These are phyloP conservation scores for Lentinula detonsa DNA, from an alignment of 768 basidiomycete species.

Conservation along the genomic window DNA sequence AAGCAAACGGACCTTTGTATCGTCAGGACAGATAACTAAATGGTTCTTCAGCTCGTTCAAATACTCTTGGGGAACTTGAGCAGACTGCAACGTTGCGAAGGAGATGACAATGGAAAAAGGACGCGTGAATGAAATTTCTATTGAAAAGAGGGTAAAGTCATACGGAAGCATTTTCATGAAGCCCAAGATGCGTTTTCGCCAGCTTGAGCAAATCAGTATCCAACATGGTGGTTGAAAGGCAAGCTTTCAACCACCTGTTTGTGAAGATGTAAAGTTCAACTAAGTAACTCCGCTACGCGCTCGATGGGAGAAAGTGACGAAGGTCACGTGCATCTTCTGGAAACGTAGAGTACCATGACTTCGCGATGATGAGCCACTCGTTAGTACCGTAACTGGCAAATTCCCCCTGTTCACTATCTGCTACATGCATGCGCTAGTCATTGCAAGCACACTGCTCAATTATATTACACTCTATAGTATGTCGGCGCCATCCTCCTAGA, in stretches of 20 bases:
- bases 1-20: background rate
- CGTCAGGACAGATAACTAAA: background rate
- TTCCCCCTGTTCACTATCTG: background rate
- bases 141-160: background rate
- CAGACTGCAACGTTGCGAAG: background rate
- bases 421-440: background rate
- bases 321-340: background rate
- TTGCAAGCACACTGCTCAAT: background rate
- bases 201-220: background rate
- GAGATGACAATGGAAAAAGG: background rate
- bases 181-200: background rate
- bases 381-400: background rate
- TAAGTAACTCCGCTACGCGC: background rate
- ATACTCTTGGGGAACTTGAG: background rate
- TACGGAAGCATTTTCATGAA: background rate
- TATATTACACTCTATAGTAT: no score
- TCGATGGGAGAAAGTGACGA: background rate
- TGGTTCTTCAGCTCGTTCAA: background rate
- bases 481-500: no score
- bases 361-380: background rate
- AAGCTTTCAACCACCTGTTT: no score
- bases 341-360: background rate
- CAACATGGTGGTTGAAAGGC: background rate
- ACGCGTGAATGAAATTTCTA: background rate
- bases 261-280: background rate